phyloP scores from a whole-genome alignment of 2,329 filamentous ascomycete species.

The Aspergillus ibericus region DNA sequence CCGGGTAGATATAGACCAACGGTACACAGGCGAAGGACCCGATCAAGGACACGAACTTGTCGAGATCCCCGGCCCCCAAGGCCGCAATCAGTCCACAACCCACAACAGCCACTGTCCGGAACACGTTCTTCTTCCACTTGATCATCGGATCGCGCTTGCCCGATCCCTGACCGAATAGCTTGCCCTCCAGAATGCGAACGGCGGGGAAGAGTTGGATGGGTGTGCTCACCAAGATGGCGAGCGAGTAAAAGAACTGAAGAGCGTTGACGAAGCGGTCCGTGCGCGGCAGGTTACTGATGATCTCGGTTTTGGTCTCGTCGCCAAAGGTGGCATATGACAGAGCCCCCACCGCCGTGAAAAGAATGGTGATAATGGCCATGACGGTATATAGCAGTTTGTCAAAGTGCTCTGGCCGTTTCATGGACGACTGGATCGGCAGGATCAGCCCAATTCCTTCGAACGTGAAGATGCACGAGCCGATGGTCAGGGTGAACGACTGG shows the following conservation, averaged over 20 bases:
- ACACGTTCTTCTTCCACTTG: conserved; percentile 98
- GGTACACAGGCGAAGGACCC: conserved; percentile 97
- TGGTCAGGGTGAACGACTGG: conserved; percentile 89
- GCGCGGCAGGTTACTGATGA: conserved; percentile 90
- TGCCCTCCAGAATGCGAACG: conserved; percentile 90
- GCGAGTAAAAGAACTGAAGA: conserved; percentile 90
- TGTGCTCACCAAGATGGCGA: conserved; percentile 87
- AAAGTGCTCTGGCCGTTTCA: conserved; percentile 86
- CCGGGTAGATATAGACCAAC: conserved; percentile 92
- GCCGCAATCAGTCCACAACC: conserved; percentile 84
- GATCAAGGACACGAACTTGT: conserved; percentile 93
- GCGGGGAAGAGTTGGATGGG: conserved; percentile 95
- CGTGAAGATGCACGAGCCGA: conserved; percentile 95
- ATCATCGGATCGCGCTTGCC: conserved; percentile 96
- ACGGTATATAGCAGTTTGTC: conserved; percentile 79
- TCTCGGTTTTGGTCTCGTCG: conserved; percentile 88
- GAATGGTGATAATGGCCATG: conserved; percentile 88
- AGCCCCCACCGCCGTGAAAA: conserved; percentile 87
- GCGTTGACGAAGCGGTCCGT: conserved; percentile 88
- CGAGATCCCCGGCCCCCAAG: conserved; percentile 83
- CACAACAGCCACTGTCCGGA: conserved; percentile 84
- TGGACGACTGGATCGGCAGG: conserved; percentile 94
- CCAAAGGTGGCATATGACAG: conserved; percentile 93
- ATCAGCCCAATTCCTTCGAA: conserved; percentile 96
- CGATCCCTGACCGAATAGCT: conserved; percentile 79